A percentile compares a stretch with the other conserved stretches of the same genome.
Evolutionary conservation across 495 filamentous ascomycete species (phyloP).

Genomic region (Extremus antarcticus): DNA sequence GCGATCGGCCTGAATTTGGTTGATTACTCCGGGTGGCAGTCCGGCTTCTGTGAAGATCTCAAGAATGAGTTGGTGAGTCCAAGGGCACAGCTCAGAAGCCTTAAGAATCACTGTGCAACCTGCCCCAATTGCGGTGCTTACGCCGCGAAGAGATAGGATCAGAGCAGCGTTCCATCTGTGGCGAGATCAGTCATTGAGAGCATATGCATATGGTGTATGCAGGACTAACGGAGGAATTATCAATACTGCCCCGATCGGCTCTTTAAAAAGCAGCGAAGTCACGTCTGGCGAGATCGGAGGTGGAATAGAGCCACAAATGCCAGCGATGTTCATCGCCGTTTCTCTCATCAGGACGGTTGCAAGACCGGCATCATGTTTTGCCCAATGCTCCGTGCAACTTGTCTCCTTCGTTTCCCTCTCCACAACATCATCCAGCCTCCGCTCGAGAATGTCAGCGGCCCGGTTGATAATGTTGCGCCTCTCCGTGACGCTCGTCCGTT

Average conservation of each 20-base stretch:
- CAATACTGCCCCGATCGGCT: neutral
- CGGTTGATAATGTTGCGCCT: neutral
- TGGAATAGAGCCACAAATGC: neutral
- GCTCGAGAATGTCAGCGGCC: neutral
- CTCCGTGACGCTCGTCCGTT: neutral
- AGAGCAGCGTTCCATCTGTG: too few relatives aligned
- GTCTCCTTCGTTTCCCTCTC: neutral
- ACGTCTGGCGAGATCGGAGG: neutral
- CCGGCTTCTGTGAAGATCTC: constrained; percentile 19
- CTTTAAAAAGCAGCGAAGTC: neutral
- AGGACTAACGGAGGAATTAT: neutral
- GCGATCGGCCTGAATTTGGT: constrained; percentile 43
- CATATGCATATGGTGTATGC: neutral
- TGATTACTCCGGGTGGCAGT: constrained; percentile 49
- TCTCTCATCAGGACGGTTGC: neutral
- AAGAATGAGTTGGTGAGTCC: neutral
- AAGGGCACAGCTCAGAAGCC: neutral
- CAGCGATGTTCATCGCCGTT: neutral
- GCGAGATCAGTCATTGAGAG: neutral
- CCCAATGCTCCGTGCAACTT: neutral
- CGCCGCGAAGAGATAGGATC: too few relatives aligned
- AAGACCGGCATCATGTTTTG: neutral
- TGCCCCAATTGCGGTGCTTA: too few relatives aligned
- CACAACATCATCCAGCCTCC: neutral
- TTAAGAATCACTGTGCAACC: constrained; percentile 10